Evolutionary conservation across 2,329 filamentous ascomycete genomes (phyloP), one percentile per base, ranked within the genome.

Genomic region (Purpureocillium lavendulum): DNA sequence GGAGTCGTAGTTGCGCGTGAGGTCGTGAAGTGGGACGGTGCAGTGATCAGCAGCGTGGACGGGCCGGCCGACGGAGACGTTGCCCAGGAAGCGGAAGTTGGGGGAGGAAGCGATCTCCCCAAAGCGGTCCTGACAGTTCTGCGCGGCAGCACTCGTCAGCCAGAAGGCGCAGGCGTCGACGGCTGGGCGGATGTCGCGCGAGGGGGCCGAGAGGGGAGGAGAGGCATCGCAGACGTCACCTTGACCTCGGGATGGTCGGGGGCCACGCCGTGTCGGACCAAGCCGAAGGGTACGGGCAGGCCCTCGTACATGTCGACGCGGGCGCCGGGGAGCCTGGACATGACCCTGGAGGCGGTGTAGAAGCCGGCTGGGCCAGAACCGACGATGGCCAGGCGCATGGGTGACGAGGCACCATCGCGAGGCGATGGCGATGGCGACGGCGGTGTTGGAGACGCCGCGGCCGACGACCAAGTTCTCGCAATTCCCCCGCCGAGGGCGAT

Each of bases 241-340:
- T 98, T 98, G 49, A 98, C 92, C 66, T 98, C 90, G 1, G 92
- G 90, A 63, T 98, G 92, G 59, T 98, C 92, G 5, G 92, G 92
- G n/a, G 92, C 94, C 42, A 98, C 92, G 8, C 92, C 92, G 56
- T 92, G 95, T 40, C 92, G 75, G 36, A 94, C 89, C 40, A 98
- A 73, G 1, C 92, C 92, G 57, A 87, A 98, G 0, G 92, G 92
- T 4, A 94, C 88, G 0, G 92, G 92, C 30, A 97, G 66, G 21
- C 87, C 80, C 64, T 98, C 92, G 57, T 94, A 98, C 90, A 98
- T 97, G 62, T 97, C 90, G 16, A 98, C 75, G 37, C 76, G 73
- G 1, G 82, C 80, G 56, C 81, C 69, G 16, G 80, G 70, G 30
- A 92, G 71, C 53, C 81, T 86, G 39, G 77, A 75, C 71, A 97